Percentiles rank a stretch among this genome's conserved stretches.
Evolutionary conservation across 108 stramenopile genomes (phyloP).

Genomic region (Fragilariopsis cylindrus): DNA sequence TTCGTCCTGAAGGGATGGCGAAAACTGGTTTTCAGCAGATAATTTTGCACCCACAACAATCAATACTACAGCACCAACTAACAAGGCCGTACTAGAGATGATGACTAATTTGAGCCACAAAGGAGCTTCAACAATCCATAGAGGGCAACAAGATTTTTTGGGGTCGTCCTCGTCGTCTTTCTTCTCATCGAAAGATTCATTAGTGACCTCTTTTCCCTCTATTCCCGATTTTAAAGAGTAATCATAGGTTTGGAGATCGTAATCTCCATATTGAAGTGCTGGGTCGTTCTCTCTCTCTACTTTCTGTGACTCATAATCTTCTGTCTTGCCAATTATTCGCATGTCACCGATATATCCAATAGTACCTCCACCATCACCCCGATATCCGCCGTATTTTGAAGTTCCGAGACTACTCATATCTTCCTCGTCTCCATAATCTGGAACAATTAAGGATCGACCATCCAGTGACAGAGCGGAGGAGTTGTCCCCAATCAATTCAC

Average conservation of each 20-base stretch:
- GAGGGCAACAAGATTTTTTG: conserved; percentile 23
- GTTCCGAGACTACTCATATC: conserved; percentile 37
- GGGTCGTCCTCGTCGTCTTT: conserved; percentile 8
- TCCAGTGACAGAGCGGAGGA: conserved; percentile 31
- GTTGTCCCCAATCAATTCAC: conserved; percentile 18
- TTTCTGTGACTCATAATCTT: neutral
- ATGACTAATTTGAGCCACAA: conserved; percentile 47
- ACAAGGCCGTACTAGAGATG: conserved; percentile 26
- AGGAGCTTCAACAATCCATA: conserved; percentile 47
- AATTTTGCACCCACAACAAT: conserved; percentile 39
- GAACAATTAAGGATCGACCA: conserved; percentile 33
- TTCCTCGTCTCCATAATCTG: conserved; percentile 29
- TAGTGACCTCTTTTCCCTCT: neutral
- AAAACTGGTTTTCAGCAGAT: neutral
- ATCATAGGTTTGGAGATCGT: conserved; percentile 4
- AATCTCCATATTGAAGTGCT: neutral
- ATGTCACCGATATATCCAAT: conserved; percentile 14
- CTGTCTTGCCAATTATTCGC: conserved; percentile 2
- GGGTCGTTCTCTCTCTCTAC: neutral
- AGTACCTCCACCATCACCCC: neutral
- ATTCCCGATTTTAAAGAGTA: neutral
- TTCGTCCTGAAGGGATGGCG: neutral
- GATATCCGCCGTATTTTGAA: neutral
- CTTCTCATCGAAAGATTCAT: neutral
- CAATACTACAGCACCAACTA: conserved; percentile 43